Evolutionary conservation across 805 yeast genomes (phyloP), one percentile per base, ranked within the genome.

Genomic region (Saturnispora hagleri): DNA sequence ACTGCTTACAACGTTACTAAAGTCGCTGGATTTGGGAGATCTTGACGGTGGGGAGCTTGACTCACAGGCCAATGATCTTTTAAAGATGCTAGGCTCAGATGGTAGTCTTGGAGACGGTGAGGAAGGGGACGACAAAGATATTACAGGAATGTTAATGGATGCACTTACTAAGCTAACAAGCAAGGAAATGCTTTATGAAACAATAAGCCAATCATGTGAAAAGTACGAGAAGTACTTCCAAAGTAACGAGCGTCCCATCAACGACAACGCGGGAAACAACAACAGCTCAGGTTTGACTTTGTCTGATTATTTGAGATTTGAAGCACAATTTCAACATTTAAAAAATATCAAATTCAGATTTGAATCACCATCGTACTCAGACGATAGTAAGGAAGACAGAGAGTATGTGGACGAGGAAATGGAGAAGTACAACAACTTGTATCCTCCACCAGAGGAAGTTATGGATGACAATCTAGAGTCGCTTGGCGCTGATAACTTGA

Each of bases 151-250:
- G 46, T 69, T 88, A 54, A 76, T 74, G 18, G 88, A 86, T 36
- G 81, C 91, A 81, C 73, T 91, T 60, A 83, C 81, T 55, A 91
- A 89, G 63, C 75, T 91, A 64, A 79, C 93, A 7, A 80, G 93
- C 5, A 91, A 89, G 62, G 90, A 84, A 52, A 86, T 90, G 20
- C 73, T 91, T 38, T 90, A 87, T 62, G 95, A 85, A 58, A 97
- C 98, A 2, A 75, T 91, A 69, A 85, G 83, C 61, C 96, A 89
- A 54, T 74, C 90, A 64, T 79, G 82, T 57, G 69, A 72, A 12
- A 87, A 86, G 62, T 88, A 82, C 64, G 86, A 89, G 2, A 75
- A 66, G 27, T 91, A 87, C 83, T 72, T 91, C 55, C 67, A 69
- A 44, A 77, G 76, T 46, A 57, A 63, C 7, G 75, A 85, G 56